Percentiles rank a stretch among this genome's conserved stretches.
Evolutionary conservation across 495 filamentous ascomycete genomes (phyloP).

Genomic region (Neurospora cerealis): DNA sequence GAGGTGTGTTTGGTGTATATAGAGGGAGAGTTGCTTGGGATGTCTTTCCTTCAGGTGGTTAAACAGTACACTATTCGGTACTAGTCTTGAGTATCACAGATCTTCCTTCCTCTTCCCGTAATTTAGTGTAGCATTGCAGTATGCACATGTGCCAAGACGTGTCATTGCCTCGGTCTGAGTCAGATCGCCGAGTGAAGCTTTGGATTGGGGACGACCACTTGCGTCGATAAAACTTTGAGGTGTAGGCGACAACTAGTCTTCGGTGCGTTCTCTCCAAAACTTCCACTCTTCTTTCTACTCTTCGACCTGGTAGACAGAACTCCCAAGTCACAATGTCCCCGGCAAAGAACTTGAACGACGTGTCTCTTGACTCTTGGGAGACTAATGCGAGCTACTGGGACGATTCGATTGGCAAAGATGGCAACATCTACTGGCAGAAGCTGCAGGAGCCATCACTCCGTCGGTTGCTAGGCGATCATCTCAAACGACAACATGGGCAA

Average conservation of each 20-base stretch:
- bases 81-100: not conserved
- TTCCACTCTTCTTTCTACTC: not conserved
- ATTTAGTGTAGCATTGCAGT: not conserved
- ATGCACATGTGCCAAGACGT: not conserved
- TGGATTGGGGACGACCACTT: not conserved
- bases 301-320: not conserved
- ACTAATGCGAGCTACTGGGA: constrained; percentile 29
- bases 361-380: constrained; percentile 24
- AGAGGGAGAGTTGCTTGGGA: not conserved
- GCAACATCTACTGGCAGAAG: constrained; percentile 30
- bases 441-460: constrained; percentile 28
- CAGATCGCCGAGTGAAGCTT: not conserved
- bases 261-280: not conserved
- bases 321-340: not conserved
- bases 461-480: constrained; percentile 16
- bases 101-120: not conserved
- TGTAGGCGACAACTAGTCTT: not conserved
- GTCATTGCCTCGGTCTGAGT: not conserved
- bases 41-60: not conserved
- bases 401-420: constrained; percentile 21
- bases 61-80: not conserved
- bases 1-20: not conserved
- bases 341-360: not conserved
- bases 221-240: not conserved
- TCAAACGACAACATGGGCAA: constrained; percentile 3